phyloP scores from a whole-genome alignment of 345 rosid species.

The Litchi chinensis region DNA sequence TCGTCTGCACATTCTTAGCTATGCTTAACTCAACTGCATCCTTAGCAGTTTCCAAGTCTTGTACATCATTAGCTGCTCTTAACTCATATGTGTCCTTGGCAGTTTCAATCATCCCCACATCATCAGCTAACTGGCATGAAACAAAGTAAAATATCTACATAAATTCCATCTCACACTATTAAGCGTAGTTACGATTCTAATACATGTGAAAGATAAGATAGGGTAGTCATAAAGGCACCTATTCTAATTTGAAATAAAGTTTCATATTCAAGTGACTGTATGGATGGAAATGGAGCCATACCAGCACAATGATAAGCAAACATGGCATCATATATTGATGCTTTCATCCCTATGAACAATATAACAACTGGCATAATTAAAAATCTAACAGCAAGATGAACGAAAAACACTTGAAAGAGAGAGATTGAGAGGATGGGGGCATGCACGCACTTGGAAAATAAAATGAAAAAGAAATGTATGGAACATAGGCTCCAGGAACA shows the following conservation, averaged over 20 bases:
- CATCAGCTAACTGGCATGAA: constrained; percentile 31
- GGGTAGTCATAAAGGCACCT: neutral
- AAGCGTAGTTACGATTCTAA: neutral
- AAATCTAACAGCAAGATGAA: neutral
- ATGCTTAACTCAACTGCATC: constrained; percentile 1
- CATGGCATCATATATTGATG: neutral
- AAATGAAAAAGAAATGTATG: neutral
- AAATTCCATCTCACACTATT: neutral
- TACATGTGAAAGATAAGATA: neutral
- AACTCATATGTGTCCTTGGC: constrained; percentile 6
- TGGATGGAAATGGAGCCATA: neutral
- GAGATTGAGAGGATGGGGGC: neutral
- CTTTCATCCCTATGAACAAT: neutral
- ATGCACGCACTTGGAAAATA: neutral
- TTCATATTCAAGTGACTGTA: too few relatives aligned
- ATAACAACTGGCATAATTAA: neutral
- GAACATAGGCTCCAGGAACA: neutral
- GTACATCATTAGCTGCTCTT: constrained; percentile 9
- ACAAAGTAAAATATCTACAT: neutral
- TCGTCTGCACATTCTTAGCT: neutral
- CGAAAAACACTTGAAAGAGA: neutral
- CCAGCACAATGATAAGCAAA: neutral
- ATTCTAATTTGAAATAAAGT: neutral
- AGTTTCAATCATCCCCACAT: constrained; percentile 8
- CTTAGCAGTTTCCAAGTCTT: constrained; percentile 3